phyloP scores from a whole-genome alignment of 1,139 yeast species.

The Yamadazyma sp. region DNA sequence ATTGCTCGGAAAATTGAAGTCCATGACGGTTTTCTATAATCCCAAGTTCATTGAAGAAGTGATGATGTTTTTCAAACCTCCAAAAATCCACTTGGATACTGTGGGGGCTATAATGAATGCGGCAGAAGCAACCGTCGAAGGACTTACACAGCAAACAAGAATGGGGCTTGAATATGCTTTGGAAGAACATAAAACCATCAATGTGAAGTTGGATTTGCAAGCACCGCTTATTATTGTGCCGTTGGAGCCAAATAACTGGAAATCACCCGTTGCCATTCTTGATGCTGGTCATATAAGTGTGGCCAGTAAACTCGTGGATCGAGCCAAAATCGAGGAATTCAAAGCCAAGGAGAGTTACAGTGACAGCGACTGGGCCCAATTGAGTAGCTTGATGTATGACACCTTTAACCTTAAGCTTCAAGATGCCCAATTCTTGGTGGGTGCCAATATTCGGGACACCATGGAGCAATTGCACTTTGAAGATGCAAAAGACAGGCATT shows the following conservation, averaged over 20 bases:
- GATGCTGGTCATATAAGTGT: constrained; percentile 97
- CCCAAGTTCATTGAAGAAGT: constrained; percentile 77
- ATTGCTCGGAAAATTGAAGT: constrained; percentile 69
- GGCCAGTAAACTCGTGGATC: constrained; percentile 76
- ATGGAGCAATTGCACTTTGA: constrained; percentile 64
- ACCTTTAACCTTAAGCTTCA: constrained; percentile 73
- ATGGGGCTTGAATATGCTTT: constrained; percentile 90
- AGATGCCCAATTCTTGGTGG: constrained; percentile 87
- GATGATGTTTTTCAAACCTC: constrained; percentile 77
- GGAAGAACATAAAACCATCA: constrained; percentile 89
- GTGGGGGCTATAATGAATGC: constrained; percentile 91
- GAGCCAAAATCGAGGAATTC: constrained; percentile 65
- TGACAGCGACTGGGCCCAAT: constrained; percentile 65
- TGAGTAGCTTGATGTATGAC: constrained; percentile 86
- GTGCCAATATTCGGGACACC: constrained; percentile 76
- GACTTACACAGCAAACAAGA: constrained; percentile 83
- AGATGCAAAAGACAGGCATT: constrained; percentile 30
- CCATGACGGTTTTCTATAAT: constrained; percentile 89
- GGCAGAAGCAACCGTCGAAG: constrained; percentile 94
- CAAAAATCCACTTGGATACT: constrained; percentile 81
- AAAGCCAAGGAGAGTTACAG: constrained; percentile 69
- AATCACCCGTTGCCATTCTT: constrained; percentile 85
- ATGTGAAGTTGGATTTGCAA: constrained; percentile 82
- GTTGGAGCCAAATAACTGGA: constrained; percentile 72
- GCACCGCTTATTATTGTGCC: constrained; percentile 94